A percentile compares a stretch with the other conserved stretches of the same genome.
Evolutionary conservation across 306 rosid species (phyloP).

Genomic region (Cicer bijugum): DNA sequence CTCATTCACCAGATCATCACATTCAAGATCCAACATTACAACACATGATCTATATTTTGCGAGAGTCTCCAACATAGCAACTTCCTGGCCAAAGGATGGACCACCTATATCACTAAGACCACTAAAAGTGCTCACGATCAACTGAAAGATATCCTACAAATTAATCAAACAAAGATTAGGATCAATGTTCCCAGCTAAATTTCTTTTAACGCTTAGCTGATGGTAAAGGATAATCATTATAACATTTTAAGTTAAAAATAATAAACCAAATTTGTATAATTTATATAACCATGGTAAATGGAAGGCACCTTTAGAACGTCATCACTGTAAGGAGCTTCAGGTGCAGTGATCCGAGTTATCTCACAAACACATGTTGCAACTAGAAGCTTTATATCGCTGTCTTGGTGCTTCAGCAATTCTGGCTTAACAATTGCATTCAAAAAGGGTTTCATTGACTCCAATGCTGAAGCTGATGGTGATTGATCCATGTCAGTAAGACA

Average conservation of each 20-base stretch:
- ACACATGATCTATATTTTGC: slow-evolving; percentile 98
- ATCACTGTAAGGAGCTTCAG: slow-evolving; percentile 94
- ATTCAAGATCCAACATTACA: slow-evolving; percentile 98
- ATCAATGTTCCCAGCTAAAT: slow-evolving; percentile 31
- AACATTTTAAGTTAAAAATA: background rate
- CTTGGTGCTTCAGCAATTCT: slow-evolving; percentile 88
- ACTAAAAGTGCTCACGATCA: slow-evolving; percentile 88
- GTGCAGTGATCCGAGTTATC: slow-evolving; percentile 98
- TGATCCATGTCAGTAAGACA: slow-evolving; percentile 88
- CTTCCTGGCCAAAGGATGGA: slow-evolving; percentile 86
- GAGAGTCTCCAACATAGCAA: slow-evolving; percentile 85
- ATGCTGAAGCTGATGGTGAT: slow-evolving; percentile 72
- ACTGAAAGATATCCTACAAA: slow-evolving; percentile 86
- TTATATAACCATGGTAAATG: slow-evolving; percentile 40
- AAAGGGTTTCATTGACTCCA: slow-evolving; percentile 87
- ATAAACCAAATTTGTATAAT: slow-evolving; percentile 39
- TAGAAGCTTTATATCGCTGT: slow-evolving; percentile 83
- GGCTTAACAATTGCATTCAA: slow-evolving; percentile 81
- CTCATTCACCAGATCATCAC: slow-evolving; percentile 90
- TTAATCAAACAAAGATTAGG: slow-evolving; percentile 47
- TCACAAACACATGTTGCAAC: slow-evolving; percentile 93
- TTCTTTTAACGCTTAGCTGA: slow-evolving; percentile 25
- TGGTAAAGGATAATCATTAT: slow-evolving; percentile 20
- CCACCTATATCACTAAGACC: slow-evolving; percentile 82
- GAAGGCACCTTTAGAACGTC: slow-evolving; percentile 82